Conservation (phyloP, 2,329 filamentous ascomycete genomes). For the Talaromyces verruculosus region DNA sequence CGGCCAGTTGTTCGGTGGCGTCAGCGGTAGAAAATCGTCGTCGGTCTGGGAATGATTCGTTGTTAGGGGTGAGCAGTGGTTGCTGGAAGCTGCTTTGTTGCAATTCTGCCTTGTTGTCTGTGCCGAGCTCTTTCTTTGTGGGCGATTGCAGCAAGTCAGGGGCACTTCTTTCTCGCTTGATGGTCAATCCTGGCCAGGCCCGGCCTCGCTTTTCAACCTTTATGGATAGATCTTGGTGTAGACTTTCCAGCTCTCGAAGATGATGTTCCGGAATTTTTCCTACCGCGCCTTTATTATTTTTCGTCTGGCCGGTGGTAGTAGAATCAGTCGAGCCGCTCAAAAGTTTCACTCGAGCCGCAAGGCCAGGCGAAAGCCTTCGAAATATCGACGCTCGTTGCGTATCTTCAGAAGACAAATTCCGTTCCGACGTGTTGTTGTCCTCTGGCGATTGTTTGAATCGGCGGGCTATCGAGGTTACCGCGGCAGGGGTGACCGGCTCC, state of each 20-base stretch:
- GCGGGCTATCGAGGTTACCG: slow-evolving; percentile 16
- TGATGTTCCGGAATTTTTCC: slow-evolving; percentile 45
- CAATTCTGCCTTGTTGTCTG: background rate
- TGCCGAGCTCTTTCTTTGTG: slow-evolving; percentile 18
- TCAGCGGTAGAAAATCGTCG: slow-evolving; percentile 1
- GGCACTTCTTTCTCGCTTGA: slow-evolving; percentile 24
- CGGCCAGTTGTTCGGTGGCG: slow-evolving; percentile 12
- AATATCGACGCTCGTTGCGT: slow-evolving; percentile 37
- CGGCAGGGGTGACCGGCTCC: slow-evolving; percentile 30
- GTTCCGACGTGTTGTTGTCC: slow-evolving; percentile 21
- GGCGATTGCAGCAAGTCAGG: slow-evolving; percentile 25
- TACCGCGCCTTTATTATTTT: slow-evolving; percentile 27
- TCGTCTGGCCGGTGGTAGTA: slow-evolving; percentile 15
- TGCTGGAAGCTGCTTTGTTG: slow-evolving; percentile 11
- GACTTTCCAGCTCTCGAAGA: slow-evolving; percentile 42
- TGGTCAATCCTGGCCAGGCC: slow-evolving; percentile 32
- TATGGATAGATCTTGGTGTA: slow-evolving; percentile 41
- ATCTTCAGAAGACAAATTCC: slow-evolving; percentile 30
- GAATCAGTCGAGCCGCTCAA: slow-evolving; percentile 39
- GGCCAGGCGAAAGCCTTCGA: slow-evolving; percentile 43
- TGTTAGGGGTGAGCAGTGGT: background rate
- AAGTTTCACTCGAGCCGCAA: slow-evolving; percentile 45
- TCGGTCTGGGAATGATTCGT: background rate
- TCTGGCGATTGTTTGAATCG: slow-evolving; percentile 31
- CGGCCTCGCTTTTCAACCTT: slow-evolving; percentile 40